Base-by-base conservation (phyloP, 495 filamentous ascomycete genomes). In the Penicillium chermesinum region DNA sequence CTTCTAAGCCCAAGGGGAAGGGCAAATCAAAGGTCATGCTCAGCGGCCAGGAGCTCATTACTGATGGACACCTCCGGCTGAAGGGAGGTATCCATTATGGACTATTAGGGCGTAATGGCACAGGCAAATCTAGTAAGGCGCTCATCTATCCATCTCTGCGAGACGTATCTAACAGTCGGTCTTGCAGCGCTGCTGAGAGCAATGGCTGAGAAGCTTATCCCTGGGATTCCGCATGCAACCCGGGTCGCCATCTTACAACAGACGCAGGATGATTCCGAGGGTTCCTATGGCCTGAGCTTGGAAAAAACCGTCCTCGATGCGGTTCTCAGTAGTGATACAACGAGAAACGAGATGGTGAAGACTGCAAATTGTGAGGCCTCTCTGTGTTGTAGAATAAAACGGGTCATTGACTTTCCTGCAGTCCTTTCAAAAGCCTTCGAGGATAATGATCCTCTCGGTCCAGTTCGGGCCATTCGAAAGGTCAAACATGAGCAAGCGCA, bases 201-300 rank as follows among this genome's bases (percentile, higher is more conserved):
- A 15, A 81, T 93, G 46, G 85, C 81, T 8, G 80, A 88, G 44
- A 88, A 88, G 55, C 72, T 88, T 30, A 86, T 93, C 35, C 87
- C 88, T 1, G 86, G 86, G 1, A 86, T 93, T 45, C 82, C 86
- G 1, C 80, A 82, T 57, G 66, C 76, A 21, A 82, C 82, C 3
- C 67, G 84, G 9, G 75, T 93, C 30, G 71, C 82, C 1, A 80
- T 90, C 33, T 66, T 93, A 12, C 85, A 88, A 53, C 88, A 93
- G 63, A 89, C 83, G 1, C 67, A 71, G 16, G 54, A 65, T 21
- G 59, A 63, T 7, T 37, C 56, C 0, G 56, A 46, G 16, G 50
- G 48, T 8, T 44, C 36, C 39, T 55, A 44, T 5, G 33, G 50
- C 5, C 16, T 45, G 7, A 53, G 34, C 21, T 42, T 59, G 13